These are phyloP conservation scores for Passiflora organensis DNA, from an alignment of 345 rosid species.

Conservation along the genomic window DNA sequence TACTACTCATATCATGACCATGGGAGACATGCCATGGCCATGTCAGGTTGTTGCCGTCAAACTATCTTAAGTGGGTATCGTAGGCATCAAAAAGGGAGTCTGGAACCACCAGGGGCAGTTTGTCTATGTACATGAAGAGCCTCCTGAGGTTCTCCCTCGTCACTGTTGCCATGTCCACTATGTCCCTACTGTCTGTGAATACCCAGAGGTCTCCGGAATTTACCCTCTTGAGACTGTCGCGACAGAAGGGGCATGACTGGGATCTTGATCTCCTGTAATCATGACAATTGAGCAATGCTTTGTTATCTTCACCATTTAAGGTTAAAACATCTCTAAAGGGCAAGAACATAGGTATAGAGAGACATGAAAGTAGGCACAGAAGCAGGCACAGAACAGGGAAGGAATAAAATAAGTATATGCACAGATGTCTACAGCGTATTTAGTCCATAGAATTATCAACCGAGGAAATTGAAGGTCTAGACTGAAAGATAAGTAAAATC, in stretches of 20 bases:
- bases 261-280: conserved; percentile 15
- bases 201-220: conserved; percentile 18
- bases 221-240: conserved; percentile 15
- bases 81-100: conserved; percentile 6
- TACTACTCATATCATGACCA: neutral
- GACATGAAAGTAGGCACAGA: no score
- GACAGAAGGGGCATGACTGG: conserved; percentile 17
- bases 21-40: conserved; percentile 1
- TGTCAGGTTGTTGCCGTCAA: neutral
- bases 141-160: conserved; percentile 9
- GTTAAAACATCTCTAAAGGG: neutral
- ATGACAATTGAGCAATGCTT: neutral
- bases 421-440: no score
- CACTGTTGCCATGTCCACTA: conserved; percentile 12
- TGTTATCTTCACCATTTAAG: neutral
- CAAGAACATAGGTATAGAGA: no score
- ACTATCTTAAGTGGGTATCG: conserved; percentile 15
- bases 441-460: no score
- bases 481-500: no score
- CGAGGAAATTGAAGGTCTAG: no score
- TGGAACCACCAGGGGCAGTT: conserved; percentile 7
- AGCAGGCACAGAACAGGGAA: no score
- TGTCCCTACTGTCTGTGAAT: conserved; percentile 1
- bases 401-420: no score
- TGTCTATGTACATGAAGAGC: conserved; percentile 17